These are phyloP conservation scores for Anisodus tanguticus DNA, from an alignment of 257 asterid genomes.

Conservation along the genomic window DNA sequence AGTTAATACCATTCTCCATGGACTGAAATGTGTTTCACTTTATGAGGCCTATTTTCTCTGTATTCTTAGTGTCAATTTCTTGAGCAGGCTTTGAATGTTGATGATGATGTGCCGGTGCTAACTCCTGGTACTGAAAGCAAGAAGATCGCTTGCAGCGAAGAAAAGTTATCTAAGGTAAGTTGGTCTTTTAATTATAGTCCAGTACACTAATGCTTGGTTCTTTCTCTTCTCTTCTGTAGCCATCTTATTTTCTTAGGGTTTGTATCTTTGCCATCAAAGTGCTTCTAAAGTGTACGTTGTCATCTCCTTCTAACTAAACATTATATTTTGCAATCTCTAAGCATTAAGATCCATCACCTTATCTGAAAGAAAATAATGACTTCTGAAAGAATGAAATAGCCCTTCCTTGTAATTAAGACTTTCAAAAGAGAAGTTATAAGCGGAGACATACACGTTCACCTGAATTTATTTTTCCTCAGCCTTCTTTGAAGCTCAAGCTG, in stretches of 20 bases:
- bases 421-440: too few relatives aligned
- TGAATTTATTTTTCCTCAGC: too few relatives aligned
- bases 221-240: neutral
- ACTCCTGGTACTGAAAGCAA: constrained; percentile 1
- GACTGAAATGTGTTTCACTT: neutral
- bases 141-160: neutral
- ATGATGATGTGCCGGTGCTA: neutral
- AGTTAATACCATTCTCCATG: neutral
- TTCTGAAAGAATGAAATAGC: too few relatives aligned
- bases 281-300: too few relatives aligned
- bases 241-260: neutral
- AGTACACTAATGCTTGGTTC: neutral
- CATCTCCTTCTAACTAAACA: too few relatives aligned
- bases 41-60: neutral
- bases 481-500: too few relatives aligned
- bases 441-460: too few relatives aligned
- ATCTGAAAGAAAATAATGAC: too few relatives aligned
- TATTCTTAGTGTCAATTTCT: neutral
- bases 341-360: too few relatives aligned
- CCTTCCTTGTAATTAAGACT: too few relatives aligned
- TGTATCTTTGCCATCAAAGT: too few relatives aligned
- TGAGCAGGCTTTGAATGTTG: neutral
- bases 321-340: too few relatives aligned
- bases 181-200: neutral
- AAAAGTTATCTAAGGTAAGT: constrained; percentile 12